These are phyloP conservation scores for Phlebiopsis flavidoalba DNA, from an alignment of 768 basidiomycete genomes.

Conservation along the genomic window DNA sequence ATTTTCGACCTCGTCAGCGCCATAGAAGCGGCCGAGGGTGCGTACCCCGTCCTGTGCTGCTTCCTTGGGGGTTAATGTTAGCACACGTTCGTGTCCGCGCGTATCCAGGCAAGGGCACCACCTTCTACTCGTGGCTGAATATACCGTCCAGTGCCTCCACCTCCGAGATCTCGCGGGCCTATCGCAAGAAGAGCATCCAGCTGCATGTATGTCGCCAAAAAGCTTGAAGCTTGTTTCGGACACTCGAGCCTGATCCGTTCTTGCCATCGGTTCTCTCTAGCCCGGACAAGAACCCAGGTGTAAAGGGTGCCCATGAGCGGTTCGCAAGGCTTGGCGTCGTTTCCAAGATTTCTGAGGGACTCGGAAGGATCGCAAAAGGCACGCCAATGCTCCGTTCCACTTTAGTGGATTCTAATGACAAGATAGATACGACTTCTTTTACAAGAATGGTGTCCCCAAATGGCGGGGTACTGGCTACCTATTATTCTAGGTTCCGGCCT, in stretches of 20 bases:
- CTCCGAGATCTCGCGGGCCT: slow-evolving; percentile 81
- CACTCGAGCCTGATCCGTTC: neutral
- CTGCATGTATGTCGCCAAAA: slow-evolving; percentile 68
- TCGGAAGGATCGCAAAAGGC: slow-evolving; percentile 55
- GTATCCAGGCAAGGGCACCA: slow-evolving; percentile 71
- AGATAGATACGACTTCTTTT: slow-evolving; percentile 84
- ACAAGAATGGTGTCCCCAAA: slow-evolving; percentile 94
- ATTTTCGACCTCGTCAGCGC: slow-evolving; percentile 91
- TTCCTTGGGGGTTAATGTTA: neutral
- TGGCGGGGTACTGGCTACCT: slow-evolving; percentile 97
- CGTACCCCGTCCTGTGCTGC: slow-evolving; percentile 12
- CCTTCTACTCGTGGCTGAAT: slow-evolving; percentile 93
- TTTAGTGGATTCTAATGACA: neutral
- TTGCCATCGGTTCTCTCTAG: slow-evolving; percentile 33
- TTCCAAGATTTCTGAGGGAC: slow-evolving; percentile 63
- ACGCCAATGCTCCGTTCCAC: slow-evolving; percentile 23
- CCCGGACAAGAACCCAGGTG: slow-evolving; percentile 92
- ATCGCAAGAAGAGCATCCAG: slow-evolving; percentile 84
- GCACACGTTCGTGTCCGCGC: neutral
- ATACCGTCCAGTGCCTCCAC: slow-evolving; percentile 70
- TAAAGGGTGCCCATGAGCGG: slow-evolving; percentile 78
- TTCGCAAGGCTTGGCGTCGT: slow-evolving; percentile 92
- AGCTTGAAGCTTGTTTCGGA: neutral
- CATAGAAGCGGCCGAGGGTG: slow-evolving; percentile 76
- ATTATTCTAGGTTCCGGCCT: slow-evolving; percentile 95